A percentile compares a stretch with the other conserved stretches of the same genome.
Evolutionary conservation across 2,329 filamentous ascomycete genomes (phyloP).

Genomic region (Fusarium fujikuroi): DNA sequence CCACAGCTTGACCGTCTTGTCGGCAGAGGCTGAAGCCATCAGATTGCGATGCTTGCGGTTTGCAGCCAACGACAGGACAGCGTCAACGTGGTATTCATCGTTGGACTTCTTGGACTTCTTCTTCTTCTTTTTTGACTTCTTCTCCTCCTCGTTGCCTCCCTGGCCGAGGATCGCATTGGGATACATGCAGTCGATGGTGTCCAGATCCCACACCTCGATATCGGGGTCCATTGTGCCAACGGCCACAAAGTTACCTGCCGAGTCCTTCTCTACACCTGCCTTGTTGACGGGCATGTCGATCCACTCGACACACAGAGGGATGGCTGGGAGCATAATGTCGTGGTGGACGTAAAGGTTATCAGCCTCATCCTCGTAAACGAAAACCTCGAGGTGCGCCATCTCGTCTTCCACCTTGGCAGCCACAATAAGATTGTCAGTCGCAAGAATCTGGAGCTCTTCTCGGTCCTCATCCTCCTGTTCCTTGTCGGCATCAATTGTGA

Average conservation of each 20-base stretch:
- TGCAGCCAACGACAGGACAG: conserved; percentile 88
- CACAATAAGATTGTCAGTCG: conserved; percentile 91
- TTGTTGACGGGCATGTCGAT: conserved; percentile 90
- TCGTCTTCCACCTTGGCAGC: conserved; percentile 97
- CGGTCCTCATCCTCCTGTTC: conserved; percentile 84
- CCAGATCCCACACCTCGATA: conserved; percentile 98
- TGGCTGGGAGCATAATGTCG: conserved; percentile 98
- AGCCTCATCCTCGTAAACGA: conserved; percentile 93
- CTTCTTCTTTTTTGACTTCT: conserved; percentile 86
- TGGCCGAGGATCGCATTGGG: conserved; percentile 95
- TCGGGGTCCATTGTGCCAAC: conserved; percentile 98
- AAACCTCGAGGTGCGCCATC: conserved; percentile 94
- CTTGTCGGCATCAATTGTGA: conserved; percentile 81
- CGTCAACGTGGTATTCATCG: conserved; percentile 92
- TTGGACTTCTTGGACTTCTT: conserved; percentile 91
- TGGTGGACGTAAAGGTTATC: conserved; percentile 99
- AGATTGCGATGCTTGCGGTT: conserved; percentile 95
- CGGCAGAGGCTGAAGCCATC: conserved; percentile 92
- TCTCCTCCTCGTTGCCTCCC: conserved; percentile 65
- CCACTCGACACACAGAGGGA: conserved; percentile 96
- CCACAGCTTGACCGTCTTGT: conserved; percentile 98
- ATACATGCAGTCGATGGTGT: conserved; percentile 97
- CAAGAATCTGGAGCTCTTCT: conserved; percentile 91
- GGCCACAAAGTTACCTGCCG: conserved; percentile 89
- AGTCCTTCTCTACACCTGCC: conserved; percentile 67